Conservation (phyloP, 139 green algal genomes). For the Haematococcus lacustris region DNA sequence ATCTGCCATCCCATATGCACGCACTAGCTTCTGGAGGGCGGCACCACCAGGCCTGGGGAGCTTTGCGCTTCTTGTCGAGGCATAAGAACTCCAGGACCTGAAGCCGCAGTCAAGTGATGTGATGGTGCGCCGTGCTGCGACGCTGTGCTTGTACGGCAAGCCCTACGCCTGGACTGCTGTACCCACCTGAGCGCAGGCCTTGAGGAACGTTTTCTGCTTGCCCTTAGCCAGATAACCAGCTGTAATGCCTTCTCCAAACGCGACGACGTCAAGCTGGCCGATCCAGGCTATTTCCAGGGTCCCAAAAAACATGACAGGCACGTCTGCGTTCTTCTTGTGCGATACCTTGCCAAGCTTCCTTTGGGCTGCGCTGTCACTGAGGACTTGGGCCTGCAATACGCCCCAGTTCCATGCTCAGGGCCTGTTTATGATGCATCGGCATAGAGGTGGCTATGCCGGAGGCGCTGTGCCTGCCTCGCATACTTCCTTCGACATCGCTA, state of each 20-base stretch:
- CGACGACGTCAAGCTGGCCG: conserved; percentile 23
- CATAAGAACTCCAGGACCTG: conserved; percentile 49
- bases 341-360: conserved; percentile 30
- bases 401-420: no score
- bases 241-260: conserved; percentile 37
- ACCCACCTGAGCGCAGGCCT: conserved; percentile 19
- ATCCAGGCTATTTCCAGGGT: conserved; percentile 67
- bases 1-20: no score
- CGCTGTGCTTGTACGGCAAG: no score
- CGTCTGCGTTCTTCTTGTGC: conserved; percentile 16
- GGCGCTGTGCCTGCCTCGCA: no score
- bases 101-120: neutral
- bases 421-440: no score
- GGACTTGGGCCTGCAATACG: conserved; percentile 31
- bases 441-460: no score
- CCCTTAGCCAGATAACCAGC: conserved; percentile 37
- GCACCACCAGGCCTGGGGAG: conserved; percentile 54
- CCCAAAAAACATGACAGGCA: conserved; percentile 64
- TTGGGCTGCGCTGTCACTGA: conserved; percentile 22
- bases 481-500: no score
- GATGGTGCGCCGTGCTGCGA: no score
- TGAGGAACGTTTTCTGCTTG: conserved; percentile 37
- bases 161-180: no score
- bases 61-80: conserved; percentile 29
- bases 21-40: conserved; percentile 29